These are phyloP conservation scores for Candida pini DNA, from an alignment of 805 yeast genomes.

Conservation along the genomic window DNA sequence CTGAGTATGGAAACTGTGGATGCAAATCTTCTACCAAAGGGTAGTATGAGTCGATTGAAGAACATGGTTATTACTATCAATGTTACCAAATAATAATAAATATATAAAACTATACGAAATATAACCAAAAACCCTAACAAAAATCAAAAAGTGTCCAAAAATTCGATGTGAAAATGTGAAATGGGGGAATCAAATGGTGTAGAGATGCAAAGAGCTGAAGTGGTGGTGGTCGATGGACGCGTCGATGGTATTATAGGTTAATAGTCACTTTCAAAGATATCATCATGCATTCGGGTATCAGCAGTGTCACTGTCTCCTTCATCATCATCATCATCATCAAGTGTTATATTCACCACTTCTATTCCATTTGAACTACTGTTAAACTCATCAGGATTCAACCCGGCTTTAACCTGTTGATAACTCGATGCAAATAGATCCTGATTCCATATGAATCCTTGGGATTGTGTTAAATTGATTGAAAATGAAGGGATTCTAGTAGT, in stretches of 20 bases:
- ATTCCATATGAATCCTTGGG: conserved; percentile 74
- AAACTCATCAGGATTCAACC: conserved; percentile 20
- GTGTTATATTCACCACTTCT: conserved; percentile 22
- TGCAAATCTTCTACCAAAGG: no score
- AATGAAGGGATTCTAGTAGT: conserved; percentile 27
- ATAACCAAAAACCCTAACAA: no score
- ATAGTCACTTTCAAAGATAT: conserved; percentile 2
- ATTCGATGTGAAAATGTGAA: no score
- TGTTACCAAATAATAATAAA: no score
- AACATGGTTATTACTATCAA: conserved; percentile 1
- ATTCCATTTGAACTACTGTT: conserved; percentile 16
- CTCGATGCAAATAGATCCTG: conserved; percentile 72
- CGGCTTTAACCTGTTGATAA: conserved; percentile 51
- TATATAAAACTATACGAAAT: no score
- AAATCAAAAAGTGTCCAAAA: no score
- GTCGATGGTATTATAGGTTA: neutral
- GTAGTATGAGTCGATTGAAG: no score
- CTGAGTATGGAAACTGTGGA: no score
- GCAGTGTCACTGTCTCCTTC: conserved; percentile 2
- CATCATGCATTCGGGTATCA: conserved; percentile 2
- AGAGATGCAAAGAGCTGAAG: no score
- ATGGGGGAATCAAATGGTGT: no score
- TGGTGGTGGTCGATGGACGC: no score
- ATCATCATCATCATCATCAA: conserved; percentile 11
- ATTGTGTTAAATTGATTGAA: conserved; percentile 47